Evolutionary conservation across 2,329 filamentous ascomycete species (phyloP).

Genomic region (Penicillium crustosum): DNA sequence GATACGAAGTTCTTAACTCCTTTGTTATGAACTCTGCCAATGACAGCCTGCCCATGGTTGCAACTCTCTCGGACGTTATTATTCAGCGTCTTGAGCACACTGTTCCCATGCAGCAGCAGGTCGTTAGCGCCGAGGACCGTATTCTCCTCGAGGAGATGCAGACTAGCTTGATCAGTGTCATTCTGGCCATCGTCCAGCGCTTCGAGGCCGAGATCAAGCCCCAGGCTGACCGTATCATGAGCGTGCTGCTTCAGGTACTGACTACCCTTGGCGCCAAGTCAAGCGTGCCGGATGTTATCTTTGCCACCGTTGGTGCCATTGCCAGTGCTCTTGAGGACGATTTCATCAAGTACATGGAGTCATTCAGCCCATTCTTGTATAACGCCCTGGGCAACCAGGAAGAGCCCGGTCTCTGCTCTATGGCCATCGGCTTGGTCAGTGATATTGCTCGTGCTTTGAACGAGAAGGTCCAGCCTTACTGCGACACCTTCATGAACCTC

Average conservation of each 20-base stretch:
- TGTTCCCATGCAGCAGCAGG: slow-evolving; percentile 82
- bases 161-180: slow-evolving; percentile 86
- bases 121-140: slow-evolving; percentile 94
- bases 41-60: slow-evolving; percentile 79
- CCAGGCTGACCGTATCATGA: slow-evolving; percentile 92
- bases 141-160: slow-evolving; percentile 97
- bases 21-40: slow-evolving; percentile 90
- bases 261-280: slow-evolving; percentile 78
- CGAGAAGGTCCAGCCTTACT: slow-evolving; percentile 88
- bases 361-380: slow-evolving; percentile 88
- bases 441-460: slow-evolving; percentile 92
- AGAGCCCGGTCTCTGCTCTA: slow-evolving; percentile 87
- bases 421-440: slow-evolving; percentile 96
- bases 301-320: slow-evolving; percentile 87
- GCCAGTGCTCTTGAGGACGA: slow-evolving; percentile 88
- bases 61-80: slow-evolving; percentile 79
- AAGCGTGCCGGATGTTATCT: slow-evolving; percentile 89
- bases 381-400: slow-evolving; percentile 94
- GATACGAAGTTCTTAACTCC: slow-evolving; percentile 93
- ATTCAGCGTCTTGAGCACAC: slow-evolving; percentile 90
- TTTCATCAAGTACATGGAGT: slow-evolving; percentile 96
- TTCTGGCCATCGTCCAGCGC: slow-evolving; percentile 87
- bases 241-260: slow-evolving; percentile 77
- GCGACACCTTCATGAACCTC: slow-evolving; percentile 98
- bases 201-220: slow-evolving; percentile 88